Conservation (phyloP, 768 basidiomycete species). For the Boletus bicolor region DNA sequence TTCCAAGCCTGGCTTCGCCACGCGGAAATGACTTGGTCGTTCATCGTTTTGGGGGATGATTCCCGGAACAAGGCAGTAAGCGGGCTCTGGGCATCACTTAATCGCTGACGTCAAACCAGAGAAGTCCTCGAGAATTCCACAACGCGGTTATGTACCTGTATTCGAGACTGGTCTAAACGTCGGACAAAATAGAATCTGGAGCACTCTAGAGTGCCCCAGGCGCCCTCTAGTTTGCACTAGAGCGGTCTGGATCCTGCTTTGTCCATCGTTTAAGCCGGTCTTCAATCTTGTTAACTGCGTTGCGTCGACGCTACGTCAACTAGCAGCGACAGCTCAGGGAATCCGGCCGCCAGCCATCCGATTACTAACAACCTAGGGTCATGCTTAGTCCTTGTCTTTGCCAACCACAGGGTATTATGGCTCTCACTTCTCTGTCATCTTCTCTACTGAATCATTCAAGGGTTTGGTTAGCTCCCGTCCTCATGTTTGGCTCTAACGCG, state of each 20-base stretch:
- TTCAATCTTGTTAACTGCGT: too few relatives aligned
- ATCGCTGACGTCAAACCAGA: neutral
- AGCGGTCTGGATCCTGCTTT: too few relatives aligned
- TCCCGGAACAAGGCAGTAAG: slow-evolving; percentile 1
- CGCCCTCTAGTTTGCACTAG: too few relatives aligned
- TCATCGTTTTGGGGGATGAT: neutral
- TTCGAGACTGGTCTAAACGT: too few relatives aligned
- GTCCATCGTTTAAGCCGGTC: too few relatives aligned
- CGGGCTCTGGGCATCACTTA: neutral
- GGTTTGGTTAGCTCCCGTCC: neutral
- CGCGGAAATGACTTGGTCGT: slow-evolving; percentile 9
- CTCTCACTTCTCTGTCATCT: neutral
- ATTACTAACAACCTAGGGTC: neutral
- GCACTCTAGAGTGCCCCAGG: too few relatives aligned
- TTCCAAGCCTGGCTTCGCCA: slow-evolving; percentile 2
- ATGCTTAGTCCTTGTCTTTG: neutral
- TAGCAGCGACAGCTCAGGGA: neutral
- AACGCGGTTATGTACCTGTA: too few relatives aligned
- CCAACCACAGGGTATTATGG: neutral
- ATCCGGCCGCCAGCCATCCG: neutral
- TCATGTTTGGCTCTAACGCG: neutral
- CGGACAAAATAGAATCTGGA: too few relatives aligned
- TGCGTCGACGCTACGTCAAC: neutral
- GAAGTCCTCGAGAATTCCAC: neutral
- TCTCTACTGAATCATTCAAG: neutral